Conservation (phyloP, 1,139 yeast genomes). For the Hyphopichia buzzinii region DNA sequence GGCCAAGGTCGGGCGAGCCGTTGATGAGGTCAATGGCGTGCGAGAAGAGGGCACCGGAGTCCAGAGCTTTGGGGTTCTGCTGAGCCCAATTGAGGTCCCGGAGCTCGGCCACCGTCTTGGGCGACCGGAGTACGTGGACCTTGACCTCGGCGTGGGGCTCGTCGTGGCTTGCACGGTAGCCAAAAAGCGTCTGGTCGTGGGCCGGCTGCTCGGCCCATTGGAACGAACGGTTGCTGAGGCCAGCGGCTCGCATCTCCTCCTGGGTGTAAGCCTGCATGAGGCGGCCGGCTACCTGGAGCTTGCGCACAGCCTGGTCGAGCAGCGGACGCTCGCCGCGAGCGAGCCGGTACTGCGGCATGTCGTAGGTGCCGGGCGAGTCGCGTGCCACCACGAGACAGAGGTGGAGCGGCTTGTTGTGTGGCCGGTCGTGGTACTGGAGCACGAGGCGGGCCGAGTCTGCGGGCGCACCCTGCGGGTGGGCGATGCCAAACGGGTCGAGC, state of each 20-base stretch:
- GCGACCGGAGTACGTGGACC: slow-evolving; percentile 69
- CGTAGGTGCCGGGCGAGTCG: slow-evolving; percentile 74
- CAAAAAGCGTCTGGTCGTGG: slow-evolving; percentile 32
- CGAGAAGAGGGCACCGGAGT: slow-evolving; percentile 72
- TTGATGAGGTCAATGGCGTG: slow-evolving; percentile 74
- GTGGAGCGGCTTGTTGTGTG: slow-evolving; percentile 76
- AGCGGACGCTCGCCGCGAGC: slow-evolving; percentile 62
- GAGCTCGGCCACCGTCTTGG: slow-evolving; percentile 65
- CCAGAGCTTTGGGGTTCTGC: slow-evolving; percentile 71
- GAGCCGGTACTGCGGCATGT: slow-evolving; percentile 61
- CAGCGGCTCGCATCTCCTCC: slow-evolving; percentile 82
- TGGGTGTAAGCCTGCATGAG: slow-evolving; percentile 91
- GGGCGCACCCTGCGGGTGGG: slow-evolving; percentile 30
- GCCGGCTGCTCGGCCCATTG: slow-evolving; percentile 68
- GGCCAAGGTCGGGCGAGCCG: slow-evolving; percentile 28
- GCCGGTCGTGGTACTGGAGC: slow-evolving; percentile 57
- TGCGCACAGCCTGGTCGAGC: slow-evolving; percentile 72
- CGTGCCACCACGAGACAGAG: slow-evolving; percentile 72
- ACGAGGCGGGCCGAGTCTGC: slow-evolving; percentile 26
- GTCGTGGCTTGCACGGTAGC: slow-evolving; percentile 31
- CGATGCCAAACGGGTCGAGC: slow-evolving; percentile 12
- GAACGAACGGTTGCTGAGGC: slow-evolving; percentile 79
- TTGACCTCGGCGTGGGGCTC: slow-evolving; percentile 64
- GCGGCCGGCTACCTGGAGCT: slow-evolving; percentile 81
- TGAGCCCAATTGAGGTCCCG: slow-evolving; percentile 83